Evolutionary conservation across 805 yeast species (phyloP).

Genomic region (Pichia scutulata): DNA sequence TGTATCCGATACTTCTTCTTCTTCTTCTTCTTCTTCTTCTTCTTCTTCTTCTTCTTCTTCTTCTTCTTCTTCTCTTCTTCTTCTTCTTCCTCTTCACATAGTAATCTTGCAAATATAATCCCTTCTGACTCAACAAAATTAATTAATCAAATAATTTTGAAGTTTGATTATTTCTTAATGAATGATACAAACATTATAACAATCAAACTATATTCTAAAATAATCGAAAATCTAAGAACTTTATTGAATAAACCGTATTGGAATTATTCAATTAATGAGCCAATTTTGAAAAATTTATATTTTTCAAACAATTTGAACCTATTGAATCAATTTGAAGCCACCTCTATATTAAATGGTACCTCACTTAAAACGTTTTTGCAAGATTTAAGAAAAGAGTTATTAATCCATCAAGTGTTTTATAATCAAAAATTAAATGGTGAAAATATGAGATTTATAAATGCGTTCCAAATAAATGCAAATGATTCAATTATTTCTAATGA

Average conservation of each 20-base stretch:
- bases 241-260: neutral
- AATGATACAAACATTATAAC: neutral
- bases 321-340: neutral
- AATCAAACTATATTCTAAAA: neutral
- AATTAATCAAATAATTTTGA: neutral
- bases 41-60: too few relatives aligned
- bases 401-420: slow-evolving; percentile 3
- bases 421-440: slow-evolving; percentile 25
- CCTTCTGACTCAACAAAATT: neutral
- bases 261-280: neutral
- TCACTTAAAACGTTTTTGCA: neutral
- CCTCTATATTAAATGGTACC: neutral
- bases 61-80: too few relatives aligned
- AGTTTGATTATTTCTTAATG: neutral
- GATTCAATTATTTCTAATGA: neutral
- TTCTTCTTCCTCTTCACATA: too few relatives aligned
- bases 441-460: slow-evolving; percentile 33
- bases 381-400: neutral
- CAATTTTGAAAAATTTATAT: neutral
- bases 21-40: too few relatives aligned
- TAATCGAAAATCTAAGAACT: neutral
- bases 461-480: slow-evolving; percentile 32
- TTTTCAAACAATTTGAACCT: neutral
- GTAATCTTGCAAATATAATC: neutral
- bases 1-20: too few relatives aligned